Percentiles rank a stretch among this genome's conserved stretches.
Evolutionary conservation across 306 rosid genomes (phyloP).

Genomic region (Medicago arabica): DNA sequence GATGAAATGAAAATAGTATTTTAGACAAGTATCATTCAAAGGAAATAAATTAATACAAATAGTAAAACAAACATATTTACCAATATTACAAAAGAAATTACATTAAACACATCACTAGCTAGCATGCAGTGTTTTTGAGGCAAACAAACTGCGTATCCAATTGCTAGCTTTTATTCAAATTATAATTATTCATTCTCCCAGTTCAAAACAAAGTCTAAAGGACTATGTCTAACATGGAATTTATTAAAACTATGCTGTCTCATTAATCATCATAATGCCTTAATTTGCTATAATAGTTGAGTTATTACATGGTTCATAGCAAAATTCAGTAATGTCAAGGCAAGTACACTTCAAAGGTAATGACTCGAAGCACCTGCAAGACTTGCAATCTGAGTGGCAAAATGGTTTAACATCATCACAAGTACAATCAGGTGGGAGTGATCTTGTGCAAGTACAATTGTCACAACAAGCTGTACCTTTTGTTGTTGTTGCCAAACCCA

Average conservation of each 20-base stretch:
- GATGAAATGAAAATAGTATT: too few relatives aligned
- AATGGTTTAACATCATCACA: background rate
- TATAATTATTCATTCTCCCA: background rate
- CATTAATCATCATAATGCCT: background rate
- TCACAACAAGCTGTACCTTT: constrained; percentile 15
- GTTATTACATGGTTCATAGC: constrained; percentile 7
- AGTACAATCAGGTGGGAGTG: constrained; percentile 6
- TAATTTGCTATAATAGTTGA: background rate
- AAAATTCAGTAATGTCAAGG: background rate
- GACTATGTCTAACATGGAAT: background rate
- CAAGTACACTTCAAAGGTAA: constrained; percentile 8
- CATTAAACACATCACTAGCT: background rate
- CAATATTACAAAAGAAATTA: background rate
- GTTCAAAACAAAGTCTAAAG: constrained; percentile 1
- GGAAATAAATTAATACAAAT: too few relatives aligned
- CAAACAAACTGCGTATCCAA: background rate
- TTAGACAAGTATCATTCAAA: too few relatives aligned
- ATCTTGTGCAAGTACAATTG: background rate
- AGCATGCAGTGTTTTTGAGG: background rate
- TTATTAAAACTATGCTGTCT: background rate
- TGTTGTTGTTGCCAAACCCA: constrained; percentile 12
- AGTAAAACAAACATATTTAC: too few relatives aligned
- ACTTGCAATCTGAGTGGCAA: constrained; percentile 29
- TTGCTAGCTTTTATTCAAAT: background rate
- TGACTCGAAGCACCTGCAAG: background rate